phyloP scores from a whole-genome alignment of 768 basidiomycete genomes.

The Termitomyces heimii region DNA sequence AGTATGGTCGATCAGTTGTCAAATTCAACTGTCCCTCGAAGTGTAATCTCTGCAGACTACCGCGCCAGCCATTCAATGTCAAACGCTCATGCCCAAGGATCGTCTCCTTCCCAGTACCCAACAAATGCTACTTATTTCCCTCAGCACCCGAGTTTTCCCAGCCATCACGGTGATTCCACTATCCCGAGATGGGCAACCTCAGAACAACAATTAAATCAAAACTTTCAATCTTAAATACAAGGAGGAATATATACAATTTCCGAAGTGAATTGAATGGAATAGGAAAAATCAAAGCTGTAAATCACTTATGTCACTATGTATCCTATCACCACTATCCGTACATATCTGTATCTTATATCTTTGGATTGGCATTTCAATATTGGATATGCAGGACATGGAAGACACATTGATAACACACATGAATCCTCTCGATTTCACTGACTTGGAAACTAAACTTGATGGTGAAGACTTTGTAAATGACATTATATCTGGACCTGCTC shows the following conservation, averaged over 20 bases:
- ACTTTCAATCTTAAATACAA: conserved; percentile 6
- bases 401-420: background rate
- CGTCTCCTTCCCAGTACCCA: background rate
- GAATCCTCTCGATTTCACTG: background rate
- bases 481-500: no score
- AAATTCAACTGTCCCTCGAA: background rate
- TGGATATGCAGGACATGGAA: background rate
- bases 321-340: background rate
- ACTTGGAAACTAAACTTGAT: background rate
- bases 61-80: background rate
- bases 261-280: background rate
- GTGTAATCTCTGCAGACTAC: background rate
- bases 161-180: background rate
- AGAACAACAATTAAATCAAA: conserved; percentile 15
- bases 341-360: background rate
- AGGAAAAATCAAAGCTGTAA: background rate
- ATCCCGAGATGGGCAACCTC: conserved; percentile 17
- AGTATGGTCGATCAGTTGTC: background rate
- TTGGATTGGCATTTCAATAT: background rate
- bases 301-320: conserved; percentile 2
- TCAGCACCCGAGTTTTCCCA: conserved; percentile 9
- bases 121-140: conserved; percentile 15
- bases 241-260: background rate
- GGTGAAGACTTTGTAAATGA: no score
- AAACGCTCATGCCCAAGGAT: background rate